Conservation (phyloP, 1,284 basidiomycete genomes). For the Tausonia pullulans region DNA sequence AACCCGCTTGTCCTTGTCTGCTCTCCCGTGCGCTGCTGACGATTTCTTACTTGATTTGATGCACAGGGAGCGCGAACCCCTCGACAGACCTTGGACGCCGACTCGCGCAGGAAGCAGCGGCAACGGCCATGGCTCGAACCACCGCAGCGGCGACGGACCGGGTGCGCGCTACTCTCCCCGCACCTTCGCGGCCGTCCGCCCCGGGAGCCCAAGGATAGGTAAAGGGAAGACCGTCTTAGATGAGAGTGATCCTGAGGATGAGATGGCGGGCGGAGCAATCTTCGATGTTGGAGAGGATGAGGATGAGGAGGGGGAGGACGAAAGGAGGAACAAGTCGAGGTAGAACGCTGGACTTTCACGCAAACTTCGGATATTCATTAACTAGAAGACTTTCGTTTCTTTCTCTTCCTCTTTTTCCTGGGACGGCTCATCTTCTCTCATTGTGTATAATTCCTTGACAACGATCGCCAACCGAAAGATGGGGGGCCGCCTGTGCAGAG, state of each 20-base stretch:
- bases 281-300: slow-evolving; percentile 42
- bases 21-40: no score
- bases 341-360: no score
- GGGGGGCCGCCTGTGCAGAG: no score
- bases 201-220: slow-evolving; percentile 16
- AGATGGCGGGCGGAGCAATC: slow-evolving; percentile 28
- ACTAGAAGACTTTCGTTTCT: no score
- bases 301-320: slow-evolving; percentile 22
- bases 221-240: slow-evolving; percentile 25
- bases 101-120: slow-evolving; percentile 9
- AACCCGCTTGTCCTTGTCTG: no score
- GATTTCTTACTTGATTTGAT: no score
- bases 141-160: not conserved
- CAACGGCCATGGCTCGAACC: not conserved
- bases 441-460: no score
- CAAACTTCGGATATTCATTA: no score
- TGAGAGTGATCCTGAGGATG: slow-evolving; percentile 37
- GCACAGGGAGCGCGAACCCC: not conserved
- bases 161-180: not conserved
- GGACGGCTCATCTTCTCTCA: no score
- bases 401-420: no score
- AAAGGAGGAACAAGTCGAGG: not conserved
- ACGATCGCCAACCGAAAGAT: no score
- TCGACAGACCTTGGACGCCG: slow-evolving; percentile 21
- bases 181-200: not conserved